Conservation (phyloP, 1,284 basidiomycete species). For the Anthracocystis setariae region DNA sequence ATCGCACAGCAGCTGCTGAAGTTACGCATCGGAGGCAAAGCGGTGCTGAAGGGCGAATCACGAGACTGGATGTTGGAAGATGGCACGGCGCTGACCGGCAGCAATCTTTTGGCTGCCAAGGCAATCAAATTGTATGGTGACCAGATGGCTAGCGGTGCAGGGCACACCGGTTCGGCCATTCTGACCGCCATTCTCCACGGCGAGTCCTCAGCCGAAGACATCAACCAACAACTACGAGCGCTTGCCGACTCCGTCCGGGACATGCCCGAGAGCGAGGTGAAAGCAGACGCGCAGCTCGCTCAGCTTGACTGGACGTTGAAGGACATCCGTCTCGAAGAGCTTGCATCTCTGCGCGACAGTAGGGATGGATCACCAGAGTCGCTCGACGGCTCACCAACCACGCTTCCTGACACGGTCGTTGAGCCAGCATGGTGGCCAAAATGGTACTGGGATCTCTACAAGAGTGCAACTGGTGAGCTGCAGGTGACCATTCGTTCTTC, state of each 20-base stretch:
- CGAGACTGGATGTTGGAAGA: conserved; percentile 40
- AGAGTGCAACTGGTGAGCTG: conserved; percentile 70
- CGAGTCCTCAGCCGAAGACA: conserved; percentile 18
- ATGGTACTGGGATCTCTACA: conserved; percentile 92
- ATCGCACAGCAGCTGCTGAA: conserved; percentile 51
- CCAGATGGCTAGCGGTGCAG: conserved; percentile 34
- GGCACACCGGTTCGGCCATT: conserved; percentile 23
- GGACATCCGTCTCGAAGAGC: conserved; percentile 33
- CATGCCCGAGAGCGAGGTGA: conserved; percentile 10
- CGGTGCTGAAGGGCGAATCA: conserved; percentile 24
- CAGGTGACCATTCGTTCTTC: conserved; percentile 88
- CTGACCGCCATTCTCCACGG: conserved; percentile 31
- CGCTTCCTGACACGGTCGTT: conserved; percentile 7
- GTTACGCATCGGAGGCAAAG: conserved; percentile 42
- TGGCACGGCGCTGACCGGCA: conserved; percentile 27
- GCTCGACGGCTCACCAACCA: conserved; percentile 1
- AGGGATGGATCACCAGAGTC: conserved; percentile 1
- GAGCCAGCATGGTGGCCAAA: conserved; percentile 75
- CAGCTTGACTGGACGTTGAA: conserved; percentile 58
- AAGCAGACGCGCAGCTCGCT: conserved; percentile 37
- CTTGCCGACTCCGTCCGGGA: conserved; percentile 40
- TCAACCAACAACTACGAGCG: conserved; percentile 14
- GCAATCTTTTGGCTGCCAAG: conserved; percentile 41
- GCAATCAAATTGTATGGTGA: conserved; percentile 36
- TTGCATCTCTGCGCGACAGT: conserved; percentile 21